These are phyloP conservation scores for Cucumis sativus DNA, from an alignment of 306 rosid genomes.

Conservation along the genomic window DNA sequence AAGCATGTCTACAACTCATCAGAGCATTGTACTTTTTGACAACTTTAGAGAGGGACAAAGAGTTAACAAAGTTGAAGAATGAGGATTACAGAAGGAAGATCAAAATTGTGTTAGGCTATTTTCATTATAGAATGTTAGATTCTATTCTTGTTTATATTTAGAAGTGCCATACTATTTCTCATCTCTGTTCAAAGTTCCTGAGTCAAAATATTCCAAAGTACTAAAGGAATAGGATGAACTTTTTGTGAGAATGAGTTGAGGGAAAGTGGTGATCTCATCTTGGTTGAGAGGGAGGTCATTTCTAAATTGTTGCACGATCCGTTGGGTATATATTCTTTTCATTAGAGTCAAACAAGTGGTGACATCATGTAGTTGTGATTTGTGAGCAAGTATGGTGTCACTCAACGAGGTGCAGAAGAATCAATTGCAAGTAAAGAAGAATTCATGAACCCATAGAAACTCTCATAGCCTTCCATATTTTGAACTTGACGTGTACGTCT, in stretches of 20 bases:
- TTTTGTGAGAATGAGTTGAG: background rate
- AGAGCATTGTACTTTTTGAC: slow-evolving; percentile 37
- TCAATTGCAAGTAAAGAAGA: background rate
- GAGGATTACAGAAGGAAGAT: background rate
- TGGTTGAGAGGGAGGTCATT: background rate
- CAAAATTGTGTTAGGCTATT: background rate
- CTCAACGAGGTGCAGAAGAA: background rate
- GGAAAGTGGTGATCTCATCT: background rate
- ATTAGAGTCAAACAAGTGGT: background rate
- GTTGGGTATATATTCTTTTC: background rate
- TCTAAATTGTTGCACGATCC: background rate
- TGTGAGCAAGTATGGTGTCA: background rate
- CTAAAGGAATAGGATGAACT: background rate
- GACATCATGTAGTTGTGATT: background rate
- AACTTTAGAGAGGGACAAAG: slow-evolving; percentile 14
- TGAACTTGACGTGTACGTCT: no score
- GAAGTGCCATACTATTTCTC: background rate
- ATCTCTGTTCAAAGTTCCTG: background rate
- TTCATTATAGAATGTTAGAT: background rate
- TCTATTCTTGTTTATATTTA: background rate
- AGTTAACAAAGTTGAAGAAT: background rate
- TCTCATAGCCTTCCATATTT: background rate
- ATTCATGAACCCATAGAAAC: background rate
- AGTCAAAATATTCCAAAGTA: background rate
- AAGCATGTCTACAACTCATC: slow-evolving; percentile 20